A percentile compares a stretch with the other conserved stretches of the same genome.
Evolutionary conservation across 2,329 filamentous ascomycete genomes (phyloP).

Genomic region (Podosphaera leucotricha): DNA sequence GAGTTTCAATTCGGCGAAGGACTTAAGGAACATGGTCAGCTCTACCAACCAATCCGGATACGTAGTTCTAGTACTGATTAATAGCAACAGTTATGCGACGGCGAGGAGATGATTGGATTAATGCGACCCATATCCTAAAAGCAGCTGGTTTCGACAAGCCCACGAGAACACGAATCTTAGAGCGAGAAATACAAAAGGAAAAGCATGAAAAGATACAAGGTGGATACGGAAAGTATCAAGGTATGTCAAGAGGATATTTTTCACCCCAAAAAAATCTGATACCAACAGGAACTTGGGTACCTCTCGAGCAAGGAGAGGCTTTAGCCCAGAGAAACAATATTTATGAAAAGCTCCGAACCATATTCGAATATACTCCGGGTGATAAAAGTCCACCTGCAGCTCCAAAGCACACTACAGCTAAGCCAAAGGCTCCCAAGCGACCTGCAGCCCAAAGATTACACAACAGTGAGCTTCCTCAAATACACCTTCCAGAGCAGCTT

Average conservation of each 20-base stretch:
- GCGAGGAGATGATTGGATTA: slow-evolving; percentile 87
- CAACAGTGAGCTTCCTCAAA: slow-evolving; percentile 15
- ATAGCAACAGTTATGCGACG: slow-evolving; percentile 53
- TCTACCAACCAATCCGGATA: no score
- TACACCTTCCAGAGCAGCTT: slow-evolving; percentile 3
- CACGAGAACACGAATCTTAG: slow-evolving; percentile 76
- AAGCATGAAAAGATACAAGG: slow-evolving; percentile 95
- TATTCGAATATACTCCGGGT: slow-evolving; percentile 75
- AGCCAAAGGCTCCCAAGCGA: slow-evolving; percentile 54
- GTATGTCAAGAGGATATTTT: slow-evolving; percentile 20
- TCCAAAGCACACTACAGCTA: slow-evolving; percentile 74
- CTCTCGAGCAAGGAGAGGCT: slow-evolving; percentile 53
- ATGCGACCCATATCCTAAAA: slow-evolving; percentile 97
- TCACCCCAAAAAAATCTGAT: slow-evolving; percentile 5
- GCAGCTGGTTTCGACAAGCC: slow-evolving; percentile 95
- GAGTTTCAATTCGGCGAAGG: slow-evolving; percentile 72
- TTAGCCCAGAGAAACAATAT: slow-evolving; percentile 76
- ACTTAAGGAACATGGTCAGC: slow-evolving; percentile 43
- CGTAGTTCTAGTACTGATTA: slow-evolving; percentile 1
- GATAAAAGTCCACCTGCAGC: slow-evolving; percentile 78
- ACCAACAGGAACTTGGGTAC: slow-evolving; percentile 71
- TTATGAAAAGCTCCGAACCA: slow-evolving; percentile 57
- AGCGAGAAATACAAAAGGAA: slow-evolving; percentile 91
- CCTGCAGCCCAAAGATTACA: slow-evolving; percentile 38
- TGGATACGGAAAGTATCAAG: slow-evolving; percentile 96